phyloP scores from a whole-genome alignment of 768 basidiomycete genomes.

The Psilocybe tampanensis region DNA sequence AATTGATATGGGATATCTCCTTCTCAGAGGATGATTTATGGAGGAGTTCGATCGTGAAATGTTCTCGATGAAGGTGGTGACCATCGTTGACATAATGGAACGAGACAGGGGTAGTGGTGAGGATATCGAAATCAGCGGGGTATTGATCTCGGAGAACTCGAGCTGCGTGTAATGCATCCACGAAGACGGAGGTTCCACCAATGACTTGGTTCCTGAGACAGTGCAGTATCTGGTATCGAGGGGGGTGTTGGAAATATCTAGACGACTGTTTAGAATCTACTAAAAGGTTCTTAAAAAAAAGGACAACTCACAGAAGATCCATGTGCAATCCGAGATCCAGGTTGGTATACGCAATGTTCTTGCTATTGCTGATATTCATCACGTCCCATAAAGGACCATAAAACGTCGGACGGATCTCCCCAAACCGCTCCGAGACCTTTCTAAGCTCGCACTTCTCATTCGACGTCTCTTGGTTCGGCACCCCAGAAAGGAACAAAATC shows the following conservation, averaged over 20 bases:
- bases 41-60: constrained; percentile 75
- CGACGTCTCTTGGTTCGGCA: constrained; percentile 64
- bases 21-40: constrained; percentile 17
- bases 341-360: constrained; percentile 95
- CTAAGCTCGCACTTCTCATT: constrained; percentile 68
- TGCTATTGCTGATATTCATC: constrained; percentile 67
- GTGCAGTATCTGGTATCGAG: constrained; percentile 91
- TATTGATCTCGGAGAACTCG: constrained; percentile 45
- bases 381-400: constrained; percentile 94
- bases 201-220: constrained; percentile 82
- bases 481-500: constrained; percentile 68
- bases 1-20: constrained; percentile 74
- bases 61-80: constrained; percentile 74
- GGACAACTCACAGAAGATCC: constrained; percentile 80
- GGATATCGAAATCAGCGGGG: constrained; percentile 55
- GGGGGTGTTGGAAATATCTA: constrained; percentile 91
- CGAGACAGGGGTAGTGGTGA: constrained; percentile 67
- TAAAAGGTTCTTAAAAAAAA: no score
- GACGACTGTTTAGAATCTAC: no score
- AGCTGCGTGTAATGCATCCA: constrained; percentile 76
- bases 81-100: constrained; percentile 94
- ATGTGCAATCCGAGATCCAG: constrained; percentile 87
- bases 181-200: constrained; percentile 87
- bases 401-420: constrained; percentile 82
- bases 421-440: constrained; percentile 66